Base-by-base conservation (phyloP, 306 rosid species). In the Prinsepia uniflora region DNA sequence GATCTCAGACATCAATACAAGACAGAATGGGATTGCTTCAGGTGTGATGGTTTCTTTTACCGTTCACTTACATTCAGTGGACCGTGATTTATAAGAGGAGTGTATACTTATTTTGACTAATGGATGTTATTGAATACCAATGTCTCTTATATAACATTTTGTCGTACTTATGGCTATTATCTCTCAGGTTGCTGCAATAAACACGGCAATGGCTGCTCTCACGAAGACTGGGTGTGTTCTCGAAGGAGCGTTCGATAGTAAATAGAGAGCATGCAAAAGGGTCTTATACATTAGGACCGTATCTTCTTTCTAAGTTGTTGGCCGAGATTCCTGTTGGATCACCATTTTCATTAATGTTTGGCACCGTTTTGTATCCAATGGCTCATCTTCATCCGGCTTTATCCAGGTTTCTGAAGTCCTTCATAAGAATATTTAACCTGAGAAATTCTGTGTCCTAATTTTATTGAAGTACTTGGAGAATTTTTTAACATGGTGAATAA, bases 1-100 rank as follows among this genome's bases (percentile, higher is more conserved):
- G 81, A 72, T 94, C 98, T 74, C 98, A 94, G 85, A 94, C 98
- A 61, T 90, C 98, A 18, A 87, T 94, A 71, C 97, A 94, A 85
- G 98, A 94, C 78, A 87, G 98, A 85, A 86, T 94, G 96, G 98
- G 98, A 79, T 73, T 90, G 85, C 97, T 94, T 87, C 98, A 94
- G 98, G 98, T 94, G 71, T 83, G 82, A 47, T 63, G 45, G 30
- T 78, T 72, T 70, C n/a, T 48, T 49, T 43, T 48, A 49, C 6
- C 1, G 18, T 64, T 42, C 34, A n/a, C 14, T 49, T 59, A 3
- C 36, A 45, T 58, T 57, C 36, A 43, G 24, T 44, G 41, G 20
- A 65, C 57, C 46, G 43, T 42, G 22, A 24, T 44, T 20, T 39
- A 8, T 30, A 30, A 30, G 36, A 8, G n/a, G 44, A 7, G 30